Base-by-base conservation (phyloP, 208 protist species). In the Willaertia magna region DNA sequence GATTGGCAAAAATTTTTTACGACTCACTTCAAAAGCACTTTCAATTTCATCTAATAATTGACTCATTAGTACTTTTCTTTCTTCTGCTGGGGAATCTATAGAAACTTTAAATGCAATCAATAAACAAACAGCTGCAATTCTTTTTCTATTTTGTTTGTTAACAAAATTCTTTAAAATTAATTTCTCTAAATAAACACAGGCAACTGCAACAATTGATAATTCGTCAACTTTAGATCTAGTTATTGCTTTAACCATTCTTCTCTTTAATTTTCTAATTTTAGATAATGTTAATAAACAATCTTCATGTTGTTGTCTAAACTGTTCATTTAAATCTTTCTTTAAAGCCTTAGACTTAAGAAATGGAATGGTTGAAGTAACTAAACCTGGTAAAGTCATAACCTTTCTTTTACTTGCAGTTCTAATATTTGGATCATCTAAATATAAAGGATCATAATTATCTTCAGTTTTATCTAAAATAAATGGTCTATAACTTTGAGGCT, bases 111-210 rank as follows among this genome's bases (percentile, higher is more conserved):
- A 78, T 22, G 87, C 87, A 9, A 88, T 47, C 30, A 88, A 59
- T 30, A 74, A 51, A 46, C 87, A 88, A 42, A 40, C 43, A 26
- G 87, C 78, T 26, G 87, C 85, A 30, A 88, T 47, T 43, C 88
- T 22, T 47, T 86, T 88, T 79, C 86, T 74, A n/a, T 88, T 88
- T 20, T 42, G 9, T 26, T 88, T 88, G 26, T 79, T 86, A 2
- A 88, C 87, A n/a, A 85, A 61, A 61, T 86, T 43, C 59, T 88
- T 88, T 3, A 88, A 14, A 75, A 88, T 88, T 20, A 88, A 46
- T 81, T 84, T 86, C n/a, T 88, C 87, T 26, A 88, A 88, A 44
- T 88, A 88, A n/a, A 88, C 87, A 74, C 86, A 78, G 42, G 87
- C 87, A 22, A 88, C 14, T 11, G 87, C 86, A 16, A 88, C 40